Conservation (phyloP, 192 early-diverging fungal species). For the Coemansia nantahalensis region DNA sequence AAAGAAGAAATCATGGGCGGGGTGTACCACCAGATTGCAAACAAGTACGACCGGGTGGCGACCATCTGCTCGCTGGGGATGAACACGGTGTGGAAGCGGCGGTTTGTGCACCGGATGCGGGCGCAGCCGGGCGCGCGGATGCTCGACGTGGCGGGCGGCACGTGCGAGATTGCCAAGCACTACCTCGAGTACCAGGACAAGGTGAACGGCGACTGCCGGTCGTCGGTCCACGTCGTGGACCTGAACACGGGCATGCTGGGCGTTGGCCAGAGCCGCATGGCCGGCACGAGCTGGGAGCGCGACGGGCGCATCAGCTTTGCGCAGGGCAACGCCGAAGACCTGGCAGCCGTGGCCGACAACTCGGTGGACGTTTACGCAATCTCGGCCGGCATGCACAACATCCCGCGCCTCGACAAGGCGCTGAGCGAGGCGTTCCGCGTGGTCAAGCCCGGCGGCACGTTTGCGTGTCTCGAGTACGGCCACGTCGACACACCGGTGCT, state of each 20-base stretch:
- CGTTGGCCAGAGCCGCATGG: constrained; percentile 77
- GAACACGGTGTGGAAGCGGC: constrained; percentile 96
- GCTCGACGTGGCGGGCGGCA: constrained; percentile 97
- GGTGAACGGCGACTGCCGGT: constrained; percentile 58
- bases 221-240: constrained; percentile 83
- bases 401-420: constrained; percentile 87
- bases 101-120: constrained; percentile 80
- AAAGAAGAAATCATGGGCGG: constrained; percentile 87
- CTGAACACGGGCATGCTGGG: constrained; percentile 97
- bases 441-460: constrained; percentile 92
- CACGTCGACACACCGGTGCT: constrained; percentile 87
- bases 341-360: constrained; percentile 69
- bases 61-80: constrained; percentile 93
- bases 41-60: constrained; percentile 99
- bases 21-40: too few species aligned
- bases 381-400: constrained; percentile 98
- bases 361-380: constrained; percentile 94
- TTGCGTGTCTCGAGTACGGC: constrained; percentile 94
- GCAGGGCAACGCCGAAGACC: constrained; percentile 87
- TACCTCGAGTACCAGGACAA: constrained; percentile 83
- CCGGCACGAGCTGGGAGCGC: constrained; percentile 36
- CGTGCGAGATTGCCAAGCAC: constrained; percentile 95
- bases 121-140: constrained; percentile 79
- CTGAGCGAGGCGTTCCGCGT: constrained; percentile 90
- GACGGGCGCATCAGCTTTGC: constrained; percentile 68